These are phyloP conservation scores for Pleurozium schreberi DNA, from an alignment of 225 moss, liverwort and hornwort genomes.

Conservation along the genomic window DNA sequence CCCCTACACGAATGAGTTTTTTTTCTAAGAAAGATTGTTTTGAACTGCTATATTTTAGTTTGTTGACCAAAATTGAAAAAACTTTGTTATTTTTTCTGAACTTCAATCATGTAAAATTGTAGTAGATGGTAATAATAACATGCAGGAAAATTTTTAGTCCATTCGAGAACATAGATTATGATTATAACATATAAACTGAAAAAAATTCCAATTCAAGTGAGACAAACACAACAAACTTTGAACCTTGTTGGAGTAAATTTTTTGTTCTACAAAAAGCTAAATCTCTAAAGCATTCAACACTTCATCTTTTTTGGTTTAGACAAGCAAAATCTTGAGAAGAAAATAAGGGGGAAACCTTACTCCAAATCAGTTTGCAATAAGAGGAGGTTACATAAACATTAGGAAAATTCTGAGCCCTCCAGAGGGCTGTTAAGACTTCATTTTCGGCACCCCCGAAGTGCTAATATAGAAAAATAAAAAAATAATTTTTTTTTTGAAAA, in stretches of 20 bases:
- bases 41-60: not conserved
- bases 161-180: not conserved
- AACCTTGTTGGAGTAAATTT: not conserved
- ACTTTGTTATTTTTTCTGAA: not conserved
- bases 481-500: no score
- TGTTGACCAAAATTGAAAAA: not conserved
- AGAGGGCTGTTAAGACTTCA: no score
- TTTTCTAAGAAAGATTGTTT: not conserved
- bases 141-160: rapidly evolving
- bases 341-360: rapidly evolving
- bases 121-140: rapidly evolving
- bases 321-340: not conserved
- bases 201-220: not conserved
- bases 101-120: not conserved
- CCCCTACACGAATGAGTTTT: rapidly evolving
- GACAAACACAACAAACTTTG: not conserved
- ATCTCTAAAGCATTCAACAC: not conserved
- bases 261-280: not conserved
- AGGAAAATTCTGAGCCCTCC: no score
- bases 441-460: no score
- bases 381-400: not conserved
- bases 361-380: not conserved
- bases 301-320: not conserved
- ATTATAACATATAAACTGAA: no score
- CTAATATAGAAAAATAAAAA: no score